Evolutionary conservation across 228 moss, liverwort and hornwort genomes (phyloP), one percentile per base, ranked within the genome.

Genomic region (Sphagnum fallax): DNA sequence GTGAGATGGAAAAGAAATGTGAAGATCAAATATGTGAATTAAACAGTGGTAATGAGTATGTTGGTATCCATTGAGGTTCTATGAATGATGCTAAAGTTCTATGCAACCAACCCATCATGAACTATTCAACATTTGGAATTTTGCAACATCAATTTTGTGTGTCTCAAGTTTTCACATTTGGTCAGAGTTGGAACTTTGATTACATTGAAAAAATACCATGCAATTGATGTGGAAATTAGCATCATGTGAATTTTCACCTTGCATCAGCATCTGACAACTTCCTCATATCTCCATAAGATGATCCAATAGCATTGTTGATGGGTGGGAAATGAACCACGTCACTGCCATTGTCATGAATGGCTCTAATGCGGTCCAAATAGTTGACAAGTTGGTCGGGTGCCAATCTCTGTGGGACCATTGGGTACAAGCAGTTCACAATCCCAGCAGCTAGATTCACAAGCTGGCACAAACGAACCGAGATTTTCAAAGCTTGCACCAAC

Each of bases 201-300:
- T 14, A 32, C 32, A 32, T 32, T 32, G 32, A 14, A 58, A 10
- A 58, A 58, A 58, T 2, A 14, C 14, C 58, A 58, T 58, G 32
- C 58, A 14, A 58, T 10, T 14, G 58, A 14, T 10, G 58, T 1
- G 14, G 10, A 58, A 58, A 58, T 58, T 16, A 48, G 11, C 10
- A 10, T 14, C 5, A 32, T 64, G 5, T 15, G 13, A 8, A 63
- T 63, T 47, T 32, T n/a, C 16, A 64, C 63, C 63, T 64, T 64
- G 63, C 63, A 14, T n/a, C 63, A 16, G 63, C 63, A 47, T 64
- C 63, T 16, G 32, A 16, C 47, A 64, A 9, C 63, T 64, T 64
- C 63, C 48, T 32, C 63, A 48, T 48, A 6, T 64, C 47, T 47
- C 63, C 63, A 10, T 4, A 64, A 5, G 14, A 11, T 47, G 63